Conservation (phyloP, 805 yeast species). For the Nakazawaea wyomingensis region DNA sequence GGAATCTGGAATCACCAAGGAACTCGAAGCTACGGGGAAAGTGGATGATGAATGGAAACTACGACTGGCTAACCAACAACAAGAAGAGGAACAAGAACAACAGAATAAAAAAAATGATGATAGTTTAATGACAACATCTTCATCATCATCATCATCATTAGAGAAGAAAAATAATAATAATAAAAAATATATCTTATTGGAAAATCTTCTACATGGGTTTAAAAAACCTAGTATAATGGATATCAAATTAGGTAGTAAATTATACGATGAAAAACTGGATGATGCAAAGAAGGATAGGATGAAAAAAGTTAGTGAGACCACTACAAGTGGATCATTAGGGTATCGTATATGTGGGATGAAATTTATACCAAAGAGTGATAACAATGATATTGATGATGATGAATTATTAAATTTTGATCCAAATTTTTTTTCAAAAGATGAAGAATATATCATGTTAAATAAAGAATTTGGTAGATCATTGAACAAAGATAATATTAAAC, state of each 20-base stretch:
- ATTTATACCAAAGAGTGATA: constrained; percentile 23
- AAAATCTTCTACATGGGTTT: constrained; percentile 62
- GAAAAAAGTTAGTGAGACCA: constrained; percentile 53
- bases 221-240: constrained; percentile 70
- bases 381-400: constrained; percentile 13
- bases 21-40: constrained; percentile 15
- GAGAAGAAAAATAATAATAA: constrained; percentile 8
- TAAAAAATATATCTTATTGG: constrained; percentile 54
- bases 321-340: constrained; percentile 77
- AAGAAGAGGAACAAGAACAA: not conserved
- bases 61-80: constrained; percentile 12
- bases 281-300: constrained; percentile 60
- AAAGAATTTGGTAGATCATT: constrained; percentile 70
- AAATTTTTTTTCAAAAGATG: constrained; percentile 22
- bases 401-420: too few species aligned
- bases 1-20: constrained; percentile 35
- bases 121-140: not conserved
- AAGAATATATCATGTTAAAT: constrained; percentile 47
- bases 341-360: constrained; percentile 90
- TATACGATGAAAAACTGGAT: constrained; percentile 60
- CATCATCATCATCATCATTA: not conserved
- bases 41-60: constrained; percentile 19
- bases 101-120: too few species aligned
- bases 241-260: constrained; percentile 68
- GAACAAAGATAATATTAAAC: constrained; percentile 33